Evolutionary conservation across 1,284 basidiomycete genomes (phyloP), one percentile per base, ranked within the genome.

Genomic region (Trichosporon faecale): DNA sequence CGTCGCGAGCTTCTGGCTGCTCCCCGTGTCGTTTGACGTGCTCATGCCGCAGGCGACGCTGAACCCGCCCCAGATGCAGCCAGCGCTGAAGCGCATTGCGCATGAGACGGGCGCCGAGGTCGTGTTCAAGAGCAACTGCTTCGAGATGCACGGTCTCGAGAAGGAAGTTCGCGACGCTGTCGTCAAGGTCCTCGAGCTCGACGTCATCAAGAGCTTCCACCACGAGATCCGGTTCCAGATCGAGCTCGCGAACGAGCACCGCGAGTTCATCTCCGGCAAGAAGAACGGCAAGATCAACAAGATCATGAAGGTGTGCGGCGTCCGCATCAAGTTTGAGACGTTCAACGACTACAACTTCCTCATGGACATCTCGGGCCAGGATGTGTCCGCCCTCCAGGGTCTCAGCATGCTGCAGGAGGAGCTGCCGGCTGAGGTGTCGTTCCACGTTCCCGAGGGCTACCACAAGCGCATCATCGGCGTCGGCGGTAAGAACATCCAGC

Each of bases 381-480:
- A 95, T 79, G 85, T 84, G 37, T 91, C 91, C 31, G 91, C 95
- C 27, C 85, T 99, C 25, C 91, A 94, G 78, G 95, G 97, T 23
- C 87, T 98, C 60, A 90, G 90, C 5, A 87, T 98, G 73, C 86
- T 99, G 31, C 94, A 98, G 84, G 96, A 98, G 82, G 96, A 99
- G 84, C 86, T 99, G 21, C 96, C 96, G 0, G 95, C 97, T n/a
- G 96, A 99, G 84, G 92, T 98, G 67, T 98, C 95, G 27, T 99
- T 99, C 88, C 95, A 98, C 84, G 95, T 99, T 8, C 96, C 97
- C 25, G 96, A 99, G 84, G 90, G 90, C 65, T 99, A 98, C 83
- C 96, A 99, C 86, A 99, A 99, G 85, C 92, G 97, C 73, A 99
- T 99, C 82, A 99, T 99, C 76, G 96, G 96, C 72, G 96, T 98